Base-by-base conservation (phyloP, 371 early-diverging fungal genomes). In the Haplosporangium sp. region DNA sequence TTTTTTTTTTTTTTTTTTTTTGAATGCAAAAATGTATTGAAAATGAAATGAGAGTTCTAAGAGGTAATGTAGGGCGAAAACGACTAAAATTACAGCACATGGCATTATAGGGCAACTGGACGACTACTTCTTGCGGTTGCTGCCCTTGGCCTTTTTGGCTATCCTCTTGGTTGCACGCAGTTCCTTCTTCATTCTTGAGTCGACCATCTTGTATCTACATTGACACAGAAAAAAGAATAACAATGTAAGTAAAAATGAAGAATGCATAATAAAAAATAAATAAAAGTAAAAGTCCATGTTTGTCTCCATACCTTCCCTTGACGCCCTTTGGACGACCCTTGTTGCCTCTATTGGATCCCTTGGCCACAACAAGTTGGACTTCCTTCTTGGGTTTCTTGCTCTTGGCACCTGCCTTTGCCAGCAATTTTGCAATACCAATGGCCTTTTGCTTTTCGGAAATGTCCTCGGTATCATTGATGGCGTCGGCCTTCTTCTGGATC, bases 271-370 rank as follows among this genome's bases (percentile, higher is more conserved):
- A 47, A 60, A 34, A 59, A 52, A 57, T 10, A 6, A 65, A 38
- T 47, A 42, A 35, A 56, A 27, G 27, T 42, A 63, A 57, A 35
- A 38, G 61, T 53, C 68, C 48, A 57, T 19, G 11, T 55, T 27
- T 55, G n/a, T 15, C 34, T 45, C 34, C 65, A 57, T 69, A 94
- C 65, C 94, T 86, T 76, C 99, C 99, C 92, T 98, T 99, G 82
- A 98, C 95, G 76, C 98, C 98, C 83, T 91, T 92, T 15, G 99
- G 99, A 63, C 98, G 90, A n/a, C 98, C 98, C 85, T 96, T 88
- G 65, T 93, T 77, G 74, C 94, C 97, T 65, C 90, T 89, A 82
- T 96, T 95, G 56, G 85, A 65, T 57, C 96, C 94, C 73, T 89
- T 92, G 34, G 99, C 99, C 13, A 99, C 98, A 63, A 99, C 98